These are phyloP conservation scores for Rosa hybrid DNA, from an alignment of 331 rosid genomes.

Conservation along the genomic window DNA sequence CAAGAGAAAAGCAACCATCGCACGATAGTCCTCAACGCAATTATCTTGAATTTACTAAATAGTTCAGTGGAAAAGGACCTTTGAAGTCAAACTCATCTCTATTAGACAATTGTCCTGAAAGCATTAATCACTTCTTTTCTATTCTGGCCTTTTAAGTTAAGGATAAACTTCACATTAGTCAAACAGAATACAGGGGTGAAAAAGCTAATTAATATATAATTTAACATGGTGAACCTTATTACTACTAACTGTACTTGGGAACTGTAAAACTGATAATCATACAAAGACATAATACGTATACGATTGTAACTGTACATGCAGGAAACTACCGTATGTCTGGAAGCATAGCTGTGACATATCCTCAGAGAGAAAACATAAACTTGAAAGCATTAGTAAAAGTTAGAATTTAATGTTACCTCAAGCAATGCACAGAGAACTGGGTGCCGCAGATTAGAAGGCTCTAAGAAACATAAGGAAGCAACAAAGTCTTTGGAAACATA, in stretches of 20 bases:
- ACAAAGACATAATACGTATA: background rate
- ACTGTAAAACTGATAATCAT: background rate
- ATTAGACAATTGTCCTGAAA: background rate
- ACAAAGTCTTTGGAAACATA: conserved; percentile 29
- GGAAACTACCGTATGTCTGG: background rate
- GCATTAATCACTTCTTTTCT: background rate
- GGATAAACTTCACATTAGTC: background rate
- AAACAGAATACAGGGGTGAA: background rate
- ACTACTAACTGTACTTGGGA: background rate
- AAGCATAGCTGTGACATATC: background rate
- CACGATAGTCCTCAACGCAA: background rate
- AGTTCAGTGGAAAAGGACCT: background rate
- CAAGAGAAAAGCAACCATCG: background rate
- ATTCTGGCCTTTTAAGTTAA: background rate
- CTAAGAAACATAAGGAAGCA: conserved; percentile 36
- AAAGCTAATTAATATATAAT: background rate
- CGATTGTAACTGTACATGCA: background rate
- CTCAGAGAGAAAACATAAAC: background rate
- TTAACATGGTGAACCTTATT: background rate
- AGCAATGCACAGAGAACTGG: conserved; percentile 59
- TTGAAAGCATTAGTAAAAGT: background rate
- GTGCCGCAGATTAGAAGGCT: conserved; percentile 46
- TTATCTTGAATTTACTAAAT: background rate
- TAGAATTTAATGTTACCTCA: conserved; percentile 49
- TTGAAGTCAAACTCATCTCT: background rate